Evolutionary conservation across 2,329 filamentous ascomycete species (phyloP).

Genomic region (Ophiosphaerella korrae): DNA sequence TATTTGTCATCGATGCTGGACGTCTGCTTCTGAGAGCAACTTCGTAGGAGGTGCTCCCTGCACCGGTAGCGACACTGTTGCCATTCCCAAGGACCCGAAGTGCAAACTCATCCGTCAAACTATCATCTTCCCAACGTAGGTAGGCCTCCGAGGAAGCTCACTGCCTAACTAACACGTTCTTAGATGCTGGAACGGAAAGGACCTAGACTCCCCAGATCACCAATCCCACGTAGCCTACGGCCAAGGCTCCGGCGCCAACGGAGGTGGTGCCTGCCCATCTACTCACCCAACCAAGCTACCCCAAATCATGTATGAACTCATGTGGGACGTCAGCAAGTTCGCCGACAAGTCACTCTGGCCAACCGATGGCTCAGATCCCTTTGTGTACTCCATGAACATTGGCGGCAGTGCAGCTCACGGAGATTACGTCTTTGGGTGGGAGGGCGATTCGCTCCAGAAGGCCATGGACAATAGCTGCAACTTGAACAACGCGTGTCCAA

Average conservation of each 20-base stretch:
- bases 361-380: conserved; percentile 39
- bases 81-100: conserved; percentile 52
- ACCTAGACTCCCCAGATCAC: conserved; percentile 41
- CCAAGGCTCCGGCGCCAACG: conserved; percentile 51
- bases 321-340: conserved; percentile 42
- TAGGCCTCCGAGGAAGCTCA: background rate
- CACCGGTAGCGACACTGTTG: conserved; percentile 57
- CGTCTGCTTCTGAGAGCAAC: conserved; percentile 52
- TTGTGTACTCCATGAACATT: conserved; percentile 43
- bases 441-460: conserved; percentile 51
- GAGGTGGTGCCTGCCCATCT: conserved; percentile 55
- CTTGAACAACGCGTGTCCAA: conserved; percentile 39
- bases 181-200: conserved; percentile 37
- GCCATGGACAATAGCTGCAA: conserved; percentile 50
- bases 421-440: conserved; percentile 53
- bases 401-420: conserved; percentile 40
- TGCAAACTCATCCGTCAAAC: conserved; percentile 62
- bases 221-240: conserved; percentile 54
- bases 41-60: conserved; percentile 59
- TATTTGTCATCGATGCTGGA: conserved; percentile 47
- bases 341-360: conserved; percentile 39
- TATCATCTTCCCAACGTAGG: conserved; percentile 54
- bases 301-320: conserved; percentile 45
- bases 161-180: background rate
- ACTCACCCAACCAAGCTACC: conserved; percentile 41